Conservation (phyloP, 2,329 filamentous ascomycete species). For the Colletotrichum ledebouriae region DNA sequence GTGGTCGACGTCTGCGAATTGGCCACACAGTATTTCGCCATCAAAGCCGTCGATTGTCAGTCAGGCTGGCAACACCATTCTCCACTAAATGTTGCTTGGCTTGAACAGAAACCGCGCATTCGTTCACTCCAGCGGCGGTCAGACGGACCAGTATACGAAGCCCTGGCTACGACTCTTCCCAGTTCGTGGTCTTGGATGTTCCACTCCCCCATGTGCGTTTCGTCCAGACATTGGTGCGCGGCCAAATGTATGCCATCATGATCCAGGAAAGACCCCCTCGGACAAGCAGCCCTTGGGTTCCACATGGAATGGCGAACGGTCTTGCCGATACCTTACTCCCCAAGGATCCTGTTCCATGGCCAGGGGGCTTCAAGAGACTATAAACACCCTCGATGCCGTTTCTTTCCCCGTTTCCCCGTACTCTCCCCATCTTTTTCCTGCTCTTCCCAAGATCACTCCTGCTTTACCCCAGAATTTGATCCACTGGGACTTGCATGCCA, state of each 20-base stretch:
- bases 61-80: not conserved
- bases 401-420: slow-evolving; percentile 10
- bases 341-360: not conserved
- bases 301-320: not conserved
- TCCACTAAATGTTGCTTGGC: slow-evolving; percentile 27
- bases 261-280: slow-evolving; percentile 8
- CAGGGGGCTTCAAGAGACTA: slow-evolving; percentile 1
- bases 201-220: slow-evolving; percentile 34
- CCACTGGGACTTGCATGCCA: not conserved
- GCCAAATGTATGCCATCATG: slow-evolving; percentile 15
- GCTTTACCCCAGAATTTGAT: not conserved
- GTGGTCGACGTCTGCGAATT: not conserved
- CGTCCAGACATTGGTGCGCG: slow-evolving; percentile 23
- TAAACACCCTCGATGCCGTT: slow-evolving; percentile 9
- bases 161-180: slow-evolving; percentile 4
- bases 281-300: slow-evolving; percentile 2
- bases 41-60: not conserved
- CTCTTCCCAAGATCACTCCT: not conserved
- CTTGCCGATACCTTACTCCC: not conserved
- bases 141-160: slow-evolving; percentile 1
- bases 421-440: slow-evolving; percentile 1
- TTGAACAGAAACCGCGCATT: slow-evolving; percentile 1
- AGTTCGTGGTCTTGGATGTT: slow-evolving; percentile 26
- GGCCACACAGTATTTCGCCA: not conserved
- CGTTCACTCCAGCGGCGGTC: not conserved